Evolutionary conservation across 306 rosid genomes (phyloP), one percentile per base, ranked within the genome.

Genomic region (Ochetophila trinervis): DNA sequence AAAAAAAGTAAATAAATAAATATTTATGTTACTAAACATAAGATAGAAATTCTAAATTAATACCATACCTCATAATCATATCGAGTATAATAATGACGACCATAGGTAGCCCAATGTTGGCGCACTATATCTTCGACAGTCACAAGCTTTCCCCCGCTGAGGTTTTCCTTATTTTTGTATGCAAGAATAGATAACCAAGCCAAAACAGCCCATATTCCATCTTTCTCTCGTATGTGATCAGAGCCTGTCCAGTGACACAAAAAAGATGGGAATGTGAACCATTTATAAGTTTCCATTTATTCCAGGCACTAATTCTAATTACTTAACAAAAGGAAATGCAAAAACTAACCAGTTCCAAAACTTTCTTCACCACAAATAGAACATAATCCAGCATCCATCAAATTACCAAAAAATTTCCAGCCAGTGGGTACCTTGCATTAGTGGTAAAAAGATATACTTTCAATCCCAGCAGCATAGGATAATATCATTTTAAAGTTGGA

Each of bases 151-250:
- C 78, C 78, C 35, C 83, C 87, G 50, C 74, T 83, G 71, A 94
- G 86, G 54, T 83, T 83, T 62, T 80, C 91, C 84, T 88, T 94
- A 68, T 94, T 94, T 84, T 90, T 94, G 44, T 75, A 58, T 57
- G 97, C 97, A 20, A 90, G 85, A 60, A 90, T 88, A 45, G 99
- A 86, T 20, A 90, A 78, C 99, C 97, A 94, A 76, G 97, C 99
- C 86, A 90, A 79, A 69, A 94, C 99, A 49, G 99, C 97, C 99
- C 97, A 88, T 78, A 94, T 94, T 63, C 99, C 99, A 84, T 94
- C 99, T 72, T 94, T 94, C 79, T 90, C 99, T 53, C 99, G 94
- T 55, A 94, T 90, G 77, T 94, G 99, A 63, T 94, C 99, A 15
- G 97, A 94, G 42, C 99, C 99, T 94, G 71, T 60, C 67, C 68